Evolutionary conservation across 2,329 filamentous ascomycete genomes (phyloP), one percentile per base, ranked within the genome.

Genomic region (Ophiosphaerella korrae): DNA sequence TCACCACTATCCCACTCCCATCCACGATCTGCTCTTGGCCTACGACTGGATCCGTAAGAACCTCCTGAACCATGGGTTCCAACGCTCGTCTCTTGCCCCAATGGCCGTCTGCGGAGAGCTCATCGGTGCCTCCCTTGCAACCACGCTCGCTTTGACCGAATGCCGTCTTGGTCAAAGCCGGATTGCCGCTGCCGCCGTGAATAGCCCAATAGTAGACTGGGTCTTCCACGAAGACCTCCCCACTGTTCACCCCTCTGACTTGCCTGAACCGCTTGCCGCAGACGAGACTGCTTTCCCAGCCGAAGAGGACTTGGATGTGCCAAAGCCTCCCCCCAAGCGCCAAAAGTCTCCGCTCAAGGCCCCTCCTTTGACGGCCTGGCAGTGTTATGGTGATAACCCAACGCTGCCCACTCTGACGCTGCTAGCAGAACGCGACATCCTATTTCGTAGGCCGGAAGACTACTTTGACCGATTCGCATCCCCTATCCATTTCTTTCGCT

Each of bases 381-480:
- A 65, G 40, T 50, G 46, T 29, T 50, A 67, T 39, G 51, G 58
- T n/a, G 59, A 68, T 33, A 68, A 64, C 43, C 21, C 48, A 6
- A 37, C 58, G 6, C 44, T 76, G n/a, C 67, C 70, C 0, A 58
- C 63, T 0, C 34, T 60, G 24, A 63, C 61, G 7, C 54, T 78
- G 9, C 59, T 68, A 14, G 58, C 57, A 14, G 63, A 74, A 21
- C 68, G 78, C 42, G 61, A 69, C 13, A 42, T 59, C 1, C 55
- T 79, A 1, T 82, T 82, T 58, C 57, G 62, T 8, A 74, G 69
- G 38, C 68, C 74, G 9, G 73, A 75, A 35, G 63, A 76, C 44
- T 79, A 73, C 50, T 79, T 79, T 48, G 79, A 82, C 57, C 74
- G 77, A 3, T 82, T 81, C 56, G 78, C 77, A 1, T 80, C 78